Conservation (phyloP, 176 grass and related monocot genomes). For the Rhynchospora breviuscula region DNA sequence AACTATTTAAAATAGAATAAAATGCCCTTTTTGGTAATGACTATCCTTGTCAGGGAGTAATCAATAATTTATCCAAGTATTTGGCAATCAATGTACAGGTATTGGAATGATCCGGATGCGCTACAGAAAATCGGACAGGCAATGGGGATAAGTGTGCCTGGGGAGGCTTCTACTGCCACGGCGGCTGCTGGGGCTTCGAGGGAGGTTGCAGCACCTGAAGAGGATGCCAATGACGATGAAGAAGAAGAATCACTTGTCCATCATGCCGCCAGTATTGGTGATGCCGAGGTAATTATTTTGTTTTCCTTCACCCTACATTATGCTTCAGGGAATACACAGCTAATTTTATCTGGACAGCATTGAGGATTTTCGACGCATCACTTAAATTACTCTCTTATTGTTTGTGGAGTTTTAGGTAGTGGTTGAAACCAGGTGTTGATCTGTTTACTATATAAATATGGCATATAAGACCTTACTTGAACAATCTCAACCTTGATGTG, state of each 20-base stretch:
- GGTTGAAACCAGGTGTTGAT: background rate
- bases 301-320: background rate
- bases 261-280: constrained; percentile 78
- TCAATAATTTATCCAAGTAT: background rate
- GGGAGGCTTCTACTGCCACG: constrained; percentile 38
- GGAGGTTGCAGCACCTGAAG: constrained; percentile 35
- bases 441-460: no score
- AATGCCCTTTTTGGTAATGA: background rate
- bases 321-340: background rate
- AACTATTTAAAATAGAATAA: background rate
- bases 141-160: constrained; percentile 60
- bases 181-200: constrained; percentile 29
- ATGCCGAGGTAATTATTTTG: constrained; percentile 59
- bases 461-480: background rate
- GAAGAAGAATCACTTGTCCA: constrained; percentile 89
- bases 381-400: background rate
- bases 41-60: background rate
- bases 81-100: constrained; percentile 40
- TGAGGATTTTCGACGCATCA: background rate
- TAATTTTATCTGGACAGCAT: background rate
- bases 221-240: constrained; percentile 47
- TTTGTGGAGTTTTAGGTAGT: background rate
- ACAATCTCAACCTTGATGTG: background rate
- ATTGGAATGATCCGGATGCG: constrained; percentile 94
- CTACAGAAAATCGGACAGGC: constrained; percentile 91